phyloP scores from a whole-genome alignment of 148 eudicot genomes.

The Arbutus unedo region DNA sequence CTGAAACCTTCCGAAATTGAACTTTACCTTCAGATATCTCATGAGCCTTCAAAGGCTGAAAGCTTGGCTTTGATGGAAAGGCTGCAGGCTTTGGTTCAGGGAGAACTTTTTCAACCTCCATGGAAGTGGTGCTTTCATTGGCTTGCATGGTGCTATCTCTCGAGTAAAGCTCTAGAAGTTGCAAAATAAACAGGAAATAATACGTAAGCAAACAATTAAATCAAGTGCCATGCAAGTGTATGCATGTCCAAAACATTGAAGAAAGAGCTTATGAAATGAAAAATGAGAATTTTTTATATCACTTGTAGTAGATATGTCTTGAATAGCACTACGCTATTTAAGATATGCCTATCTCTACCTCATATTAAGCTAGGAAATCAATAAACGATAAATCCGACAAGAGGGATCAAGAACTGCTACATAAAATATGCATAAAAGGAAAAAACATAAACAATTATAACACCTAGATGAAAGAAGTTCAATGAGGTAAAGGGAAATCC shows the following conservation, averaged over 20 bases:
- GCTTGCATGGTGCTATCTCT: slow-evolving; percentile 9
- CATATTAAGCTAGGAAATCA: too few species aligned
- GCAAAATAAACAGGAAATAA: neutral
- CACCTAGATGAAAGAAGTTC: too few species aligned
- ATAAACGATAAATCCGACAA: too few species aligned
- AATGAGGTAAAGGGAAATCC: neutral
- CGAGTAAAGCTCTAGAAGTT: neutral
- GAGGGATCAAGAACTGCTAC: too few species aligned
- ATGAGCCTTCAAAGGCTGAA: slow-evolving; percentile 64
- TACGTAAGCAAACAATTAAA: neutral
- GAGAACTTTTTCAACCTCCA: slow-evolving; percentile 45
- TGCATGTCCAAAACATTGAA: neutral
- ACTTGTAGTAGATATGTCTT: neutral
- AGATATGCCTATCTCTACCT: too few species aligned
- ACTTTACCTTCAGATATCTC: slow-evolving; percentile 73
- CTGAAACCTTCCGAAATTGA: slow-evolving; percentile 61
- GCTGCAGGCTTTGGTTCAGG: slow-evolving; percentile 23
- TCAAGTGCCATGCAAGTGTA: neutral
- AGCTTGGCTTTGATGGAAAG: slow-evolving; percentile 50
- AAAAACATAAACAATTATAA: neutral
- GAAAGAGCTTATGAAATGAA: neutral
- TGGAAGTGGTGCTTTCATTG: slow-evolving; percentile 26
- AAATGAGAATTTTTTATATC: neutral
- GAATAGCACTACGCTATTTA: neutral
- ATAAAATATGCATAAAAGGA: neutral